phyloP scores from a whole-genome alignment of 768 basidiomycete genomes.

The Pilatotrama ljubarskyi region DNA sequence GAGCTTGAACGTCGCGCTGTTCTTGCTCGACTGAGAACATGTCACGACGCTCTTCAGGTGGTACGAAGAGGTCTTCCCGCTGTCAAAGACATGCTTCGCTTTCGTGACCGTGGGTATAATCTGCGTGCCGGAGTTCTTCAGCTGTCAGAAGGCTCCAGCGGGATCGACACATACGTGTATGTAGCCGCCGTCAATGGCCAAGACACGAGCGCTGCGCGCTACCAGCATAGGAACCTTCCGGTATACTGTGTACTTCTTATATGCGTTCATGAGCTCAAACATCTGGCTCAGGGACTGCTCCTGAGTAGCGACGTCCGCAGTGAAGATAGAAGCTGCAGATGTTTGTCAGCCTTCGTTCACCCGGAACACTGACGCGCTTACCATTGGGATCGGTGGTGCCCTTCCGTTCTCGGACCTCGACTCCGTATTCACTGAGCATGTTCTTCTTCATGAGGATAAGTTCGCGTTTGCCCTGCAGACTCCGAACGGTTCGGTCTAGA shows the following conservation, averaged over 20 bases:
- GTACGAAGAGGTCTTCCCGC: slow-evolving; percentile 88
- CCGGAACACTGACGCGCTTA: slow-evolving; percentile 32
- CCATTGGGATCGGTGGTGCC: slow-evolving; percentile 92
- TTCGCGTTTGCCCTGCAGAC: slow-evolving; percentile 84
- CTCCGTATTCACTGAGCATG: slow-evolving; percentile 71
- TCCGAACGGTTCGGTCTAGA: slow-evolving; percentile 94
- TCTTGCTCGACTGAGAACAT: slow-evolving; percentile 82
- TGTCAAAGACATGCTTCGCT: slow-evolving; percentile 81
- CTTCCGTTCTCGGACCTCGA: slow-evolving; percentile 63
- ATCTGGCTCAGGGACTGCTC: slow-evolving; percentile 52
- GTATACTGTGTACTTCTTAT: slow-evolving; percentile 93
- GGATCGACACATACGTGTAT: slow-evolving; percentile 61
- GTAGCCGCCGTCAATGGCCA: slow-evolving; percentile 95
- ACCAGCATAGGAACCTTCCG: slow-evolving; percentile 95
- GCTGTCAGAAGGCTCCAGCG: background rate
- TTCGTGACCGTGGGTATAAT: slow-evolving; percentile 87
- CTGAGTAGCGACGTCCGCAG: slow-evolving; percentile 61
- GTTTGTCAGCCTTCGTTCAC: background rate
- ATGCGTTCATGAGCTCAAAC: slow-evolving; percentile 81
- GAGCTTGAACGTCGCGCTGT: slow-evolving; percentile 84
- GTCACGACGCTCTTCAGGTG: slow-evolving; percentile 86
- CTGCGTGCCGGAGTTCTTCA: slow-evolving; percentile 37
- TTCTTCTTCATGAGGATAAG: slow-evolving; percentile 78
- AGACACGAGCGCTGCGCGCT: slow-evolving; percentile 82
- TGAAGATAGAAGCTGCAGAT: slow-evolving; percentile 84